Evolutionary conservation across 2,329 filamentous ascomycete species (phyloP), one percentile per base, ranked within the genome.

Genomic region (Neurospora sp.): DNA sequence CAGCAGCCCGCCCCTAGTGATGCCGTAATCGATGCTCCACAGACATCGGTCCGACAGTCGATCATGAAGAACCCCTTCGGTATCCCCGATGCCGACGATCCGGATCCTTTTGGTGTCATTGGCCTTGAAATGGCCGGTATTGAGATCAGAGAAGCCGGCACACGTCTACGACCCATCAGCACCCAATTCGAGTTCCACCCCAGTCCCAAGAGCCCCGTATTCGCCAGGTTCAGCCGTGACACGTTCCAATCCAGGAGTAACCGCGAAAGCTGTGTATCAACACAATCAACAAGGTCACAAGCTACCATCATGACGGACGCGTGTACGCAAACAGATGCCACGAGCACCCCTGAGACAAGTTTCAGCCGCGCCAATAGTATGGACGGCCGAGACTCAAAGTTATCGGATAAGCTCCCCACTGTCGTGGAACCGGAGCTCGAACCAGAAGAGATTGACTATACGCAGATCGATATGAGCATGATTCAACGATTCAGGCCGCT

Each of bases 81-180:
- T 2, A 83, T 97, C 17, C 93, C 93, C 0, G 89, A 90, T 72
- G 81, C 83, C 3, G 88, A 93, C 69, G 95, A 98, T 75, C 93
- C 94, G 0, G 95, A 98, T 78, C 95, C 95, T 0, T 98, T 92
- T 77, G 95, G 95, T 33, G 91, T 97, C 36, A 86, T 94, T 73
- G 94, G 95, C 8, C 82, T 98, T n/a, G 93, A 97, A 77, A 90
- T 93, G 82, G 92, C 93, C 71, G 95, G 95, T 2, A 83, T 97
- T 69, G 92, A 95, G 75, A 96, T 98, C 74, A 88, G 92, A 68
- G 94, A 97, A 81, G 94, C 94, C n/a, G 93, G 93, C 40, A 91
- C 90, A 2, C 87, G 89, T 67, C 84, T 87, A 69, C 85, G 92
- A 69, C 92, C 93, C 2, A 84, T 87, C 33, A 93, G 90, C 81